Evolutionary conservation across 805 yeast species (phyloP), one percentile per base, ranked within the genome.

Genomic region (Martiniozyma abietophila): DNA sequence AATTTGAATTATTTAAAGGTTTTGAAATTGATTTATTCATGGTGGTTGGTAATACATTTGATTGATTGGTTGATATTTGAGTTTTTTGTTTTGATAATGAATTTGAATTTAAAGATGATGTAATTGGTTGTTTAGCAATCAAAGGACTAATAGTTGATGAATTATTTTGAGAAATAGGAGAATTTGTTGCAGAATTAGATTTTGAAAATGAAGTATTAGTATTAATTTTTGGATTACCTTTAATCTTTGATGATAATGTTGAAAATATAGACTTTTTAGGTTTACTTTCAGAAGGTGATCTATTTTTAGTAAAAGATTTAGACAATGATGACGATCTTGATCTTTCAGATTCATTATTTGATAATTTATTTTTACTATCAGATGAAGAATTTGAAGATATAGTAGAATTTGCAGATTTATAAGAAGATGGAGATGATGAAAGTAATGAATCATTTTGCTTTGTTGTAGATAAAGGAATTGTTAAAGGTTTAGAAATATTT

Each of bases 161-260:
- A n/a, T n/a, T n/a, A n/a, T n/a, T n/a, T n/a, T n/a, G n/a, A n/a
- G n/a, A n/a, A n/a, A n/a, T 3, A 2, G 21, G 22, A 18, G 32
- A 11, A n/a, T 27, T 20, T 4, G 16, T 6, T 9, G 25, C 14
- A 6, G 12, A 6, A 14, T n/a, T 23, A 10, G 8, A 14, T 23
- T 7, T 29, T 12, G 35, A 16, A 15, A 29, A 17, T 18, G 36
- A 17, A 10, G 23, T 22, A n/a, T 16, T 16, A 17, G 18, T 14
- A 11, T 11, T 18, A 14, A 9, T 26, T 5, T 18, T 18, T 19
- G 25, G 14, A 8, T 5, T 25, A 24, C 39, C 15, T 35, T 52
- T 55, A 28, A 59, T 44, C 27, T 56, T 59, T 7, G 63, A 57
- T 4, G 64, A 59, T 8, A 59, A 19, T 1, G 62, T 49, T 2